phyloP scores from a whole-genome alignment of 305 asterid species.

The Fraxinus angustifolia region DNA sequence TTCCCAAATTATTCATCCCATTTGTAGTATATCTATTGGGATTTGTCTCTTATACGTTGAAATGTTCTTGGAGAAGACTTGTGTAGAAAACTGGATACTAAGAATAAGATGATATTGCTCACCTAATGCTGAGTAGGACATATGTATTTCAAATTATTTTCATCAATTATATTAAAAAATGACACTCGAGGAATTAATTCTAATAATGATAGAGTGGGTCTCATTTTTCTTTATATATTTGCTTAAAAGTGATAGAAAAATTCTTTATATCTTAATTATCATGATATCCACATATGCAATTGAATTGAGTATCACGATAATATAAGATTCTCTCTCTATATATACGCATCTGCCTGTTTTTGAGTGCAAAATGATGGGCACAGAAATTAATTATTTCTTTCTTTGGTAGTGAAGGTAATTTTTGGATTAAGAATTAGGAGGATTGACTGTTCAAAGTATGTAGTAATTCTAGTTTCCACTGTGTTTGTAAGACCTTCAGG shows the following conservation, averaged over 20 bases:
- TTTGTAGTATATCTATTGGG: not conserved
- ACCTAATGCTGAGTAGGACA: not conserved
- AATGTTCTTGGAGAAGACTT: not conserved
- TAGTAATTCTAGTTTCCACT: not conserved
- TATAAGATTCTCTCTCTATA: no score
- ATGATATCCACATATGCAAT: not conserved
- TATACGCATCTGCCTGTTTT: not conserved
- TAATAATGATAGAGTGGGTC: not conserved
- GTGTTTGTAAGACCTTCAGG: not conserved
- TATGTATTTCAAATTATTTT: not conserved
- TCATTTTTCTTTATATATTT: not conserved
- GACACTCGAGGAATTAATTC: not conserved
- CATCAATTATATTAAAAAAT: not conserved
- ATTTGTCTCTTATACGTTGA: not conserved
- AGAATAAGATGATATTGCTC: not conserved
- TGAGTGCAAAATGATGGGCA: not conserved
- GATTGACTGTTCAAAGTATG: not conserved
- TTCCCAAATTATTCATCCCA: not conserved
- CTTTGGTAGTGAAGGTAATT: not conserved
- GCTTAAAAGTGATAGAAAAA: not conserved
- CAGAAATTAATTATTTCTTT: not conserved
- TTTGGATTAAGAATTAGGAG: not conserved
- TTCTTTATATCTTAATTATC: not conserved
- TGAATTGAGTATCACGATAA: not conserved
- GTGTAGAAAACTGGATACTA: not conserved